A percentile compares a stretch with the other conserved stretches of the same genome.
These are phyloP conservation scores for Pythium insidiosum DNA, from an alignment of 352 stramenopile genomes.

Conservation along the genomic window DNA sequence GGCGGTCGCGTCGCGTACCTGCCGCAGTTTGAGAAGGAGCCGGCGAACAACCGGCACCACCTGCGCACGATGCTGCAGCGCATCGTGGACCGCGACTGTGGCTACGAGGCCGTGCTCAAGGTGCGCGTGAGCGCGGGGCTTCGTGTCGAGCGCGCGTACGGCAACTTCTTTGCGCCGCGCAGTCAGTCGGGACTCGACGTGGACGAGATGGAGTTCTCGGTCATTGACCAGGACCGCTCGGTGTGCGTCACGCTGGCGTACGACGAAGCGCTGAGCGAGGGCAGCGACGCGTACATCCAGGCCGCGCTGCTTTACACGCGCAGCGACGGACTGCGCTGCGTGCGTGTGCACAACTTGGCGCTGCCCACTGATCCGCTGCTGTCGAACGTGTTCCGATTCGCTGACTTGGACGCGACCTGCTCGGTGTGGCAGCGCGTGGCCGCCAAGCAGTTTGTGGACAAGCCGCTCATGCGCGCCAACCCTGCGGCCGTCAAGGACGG, in stretches of 20 bases:
- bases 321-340: constrained; percentile 75
- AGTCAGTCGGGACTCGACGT: constrained; percentile 48
- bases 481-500: constrained; percentile 69
- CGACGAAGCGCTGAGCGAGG: constrained; percentile 74
- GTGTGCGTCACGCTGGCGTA: constrained; percentile 86
- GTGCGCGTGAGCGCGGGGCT: constrained; percentile 77
- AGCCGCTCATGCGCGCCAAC: constrained; percentile 73
- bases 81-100: constrained; percentile 63
- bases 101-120: constrained; percentile 87
- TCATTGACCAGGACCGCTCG: constrained; percentile 81
- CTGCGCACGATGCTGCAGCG: constrained; percentile 65
- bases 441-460: constrained; percentile 74
- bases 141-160: constrained; percentile 79
- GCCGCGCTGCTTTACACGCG: constrained; percentile 86
- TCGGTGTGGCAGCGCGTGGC: constrained; percentile 78
- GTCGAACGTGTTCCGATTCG: constrained; percentile 85
- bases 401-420: constrained; percentile 82
- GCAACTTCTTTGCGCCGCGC: constrained; percentile 65
- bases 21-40: constrained; percentile 82
- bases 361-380: constrained; percentile 68
- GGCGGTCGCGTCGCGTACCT: constrained; percentile 82
- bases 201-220: constrained; percentile 86
- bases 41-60: constrained; percentile 73
- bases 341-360: constrained; percentile 89
- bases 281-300: constrained; percentile 78